Conservation (phyloP, 148 eudicot genomes). For the Polygonum aviculare region DNA sequence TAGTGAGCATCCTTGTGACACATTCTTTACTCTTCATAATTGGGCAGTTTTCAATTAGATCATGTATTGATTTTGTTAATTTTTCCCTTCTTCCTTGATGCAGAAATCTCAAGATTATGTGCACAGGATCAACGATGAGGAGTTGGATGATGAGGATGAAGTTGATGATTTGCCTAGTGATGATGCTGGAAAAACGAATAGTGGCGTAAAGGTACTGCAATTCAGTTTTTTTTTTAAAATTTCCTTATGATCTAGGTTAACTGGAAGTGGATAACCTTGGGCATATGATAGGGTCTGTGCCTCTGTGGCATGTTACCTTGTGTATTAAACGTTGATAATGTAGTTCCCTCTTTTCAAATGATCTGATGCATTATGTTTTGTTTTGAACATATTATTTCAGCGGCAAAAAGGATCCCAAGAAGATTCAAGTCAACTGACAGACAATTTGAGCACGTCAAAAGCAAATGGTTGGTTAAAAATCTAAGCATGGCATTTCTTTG, state of each 20-base stretch:
- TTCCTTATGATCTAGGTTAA: not conserved
- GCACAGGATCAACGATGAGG: slow-evolving; percentile 59
- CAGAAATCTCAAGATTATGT: slow-evolving; percentile 50
- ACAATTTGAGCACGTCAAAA: slow-evolving; percentile 29
- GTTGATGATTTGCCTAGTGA: slow-evolving; percentile 14
- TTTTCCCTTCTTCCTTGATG: not conserved
- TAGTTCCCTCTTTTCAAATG: not conserved
- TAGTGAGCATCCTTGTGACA: slow-evolving; percentile 17
- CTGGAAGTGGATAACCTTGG: not conserved
- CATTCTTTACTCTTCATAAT: not conserved
- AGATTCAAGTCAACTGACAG: slow-evolving; percentile 31
- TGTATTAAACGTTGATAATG: not conserved
- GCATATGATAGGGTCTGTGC: not conserved
- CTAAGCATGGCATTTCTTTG: not conserved
- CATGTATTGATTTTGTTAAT: not conserved
- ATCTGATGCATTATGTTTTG: not conserved
- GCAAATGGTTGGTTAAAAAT: slow-evolving; percentile 27
- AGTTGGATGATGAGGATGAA: slow-evolving; percentile 64
- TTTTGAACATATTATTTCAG: not conserved
- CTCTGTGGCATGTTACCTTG: not conserved
- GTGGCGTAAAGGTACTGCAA: slow-evolving; percentile 38
- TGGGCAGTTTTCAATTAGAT: not conserved
- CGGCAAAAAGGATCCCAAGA: slow-evolving; percentile 31
- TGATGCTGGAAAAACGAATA: slow-evolving; percentile 23
- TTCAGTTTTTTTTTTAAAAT: not conserved